Conservation (phyloP, 2,329 filamentous ascomycete genomes). For the Penicillium sp. region DNA sequence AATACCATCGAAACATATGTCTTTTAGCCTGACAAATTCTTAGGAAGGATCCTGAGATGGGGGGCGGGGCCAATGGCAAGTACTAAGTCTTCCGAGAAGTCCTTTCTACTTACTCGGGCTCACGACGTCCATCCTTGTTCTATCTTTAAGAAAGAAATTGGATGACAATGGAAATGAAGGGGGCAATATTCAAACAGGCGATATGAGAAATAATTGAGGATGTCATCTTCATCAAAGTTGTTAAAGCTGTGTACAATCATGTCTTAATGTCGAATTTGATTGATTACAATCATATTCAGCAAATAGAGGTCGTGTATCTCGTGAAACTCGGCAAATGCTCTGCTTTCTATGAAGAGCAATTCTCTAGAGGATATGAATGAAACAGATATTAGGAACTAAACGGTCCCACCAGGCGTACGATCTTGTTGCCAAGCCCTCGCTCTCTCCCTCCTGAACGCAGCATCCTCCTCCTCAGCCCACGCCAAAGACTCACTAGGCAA, state of each 20-base stretch:
- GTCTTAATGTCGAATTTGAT: too few species aligned
- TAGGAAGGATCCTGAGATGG: background rate
- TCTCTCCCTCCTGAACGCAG: slow-evolving; percentile 32
- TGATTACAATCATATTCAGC: background rate
- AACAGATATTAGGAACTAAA: slow-evolving; percentile 9
- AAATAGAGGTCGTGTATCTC: background rate
- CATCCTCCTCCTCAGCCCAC: slow-evolving; percentile 45
- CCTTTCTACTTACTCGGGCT: background rate
- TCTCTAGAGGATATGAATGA: too few species aligned
- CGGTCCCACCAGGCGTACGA: slow-evolving; percentile 25
- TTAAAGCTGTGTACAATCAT: too few species aligned
- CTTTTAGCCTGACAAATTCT: background rate
- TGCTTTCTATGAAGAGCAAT: too few species aligned
- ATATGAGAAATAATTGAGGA: background rate
- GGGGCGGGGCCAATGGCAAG: background rate
- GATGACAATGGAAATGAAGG: background rate
- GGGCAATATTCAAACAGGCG: background rate
- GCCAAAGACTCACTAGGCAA: slow-evolving; percentile 40
- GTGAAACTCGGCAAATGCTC: background rate
- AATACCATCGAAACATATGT: background rate
- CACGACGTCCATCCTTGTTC: background rate
- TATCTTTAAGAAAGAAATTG: background rate
- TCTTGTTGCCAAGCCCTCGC: slow-evolving; percentile 23
- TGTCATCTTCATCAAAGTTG: background rate
- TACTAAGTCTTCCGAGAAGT: background rate